Evolutionary conservation across 495 filamentous ascomycete genomes (phyloP).

Genomic region (Podospora sp.): DNA sequence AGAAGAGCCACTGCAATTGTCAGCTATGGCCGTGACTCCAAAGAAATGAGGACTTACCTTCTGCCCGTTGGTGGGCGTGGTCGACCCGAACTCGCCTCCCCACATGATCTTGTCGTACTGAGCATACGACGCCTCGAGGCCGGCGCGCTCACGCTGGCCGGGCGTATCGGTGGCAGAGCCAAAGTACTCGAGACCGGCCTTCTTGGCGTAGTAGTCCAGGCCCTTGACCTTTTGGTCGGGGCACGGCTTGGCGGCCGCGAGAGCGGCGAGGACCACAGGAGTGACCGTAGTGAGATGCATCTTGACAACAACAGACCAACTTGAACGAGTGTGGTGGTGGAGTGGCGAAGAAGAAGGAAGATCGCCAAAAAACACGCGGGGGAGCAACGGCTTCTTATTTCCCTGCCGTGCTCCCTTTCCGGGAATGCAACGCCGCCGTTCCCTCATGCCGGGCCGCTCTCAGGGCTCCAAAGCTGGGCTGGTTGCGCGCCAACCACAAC

Average conservation of each 20-base stretch:
- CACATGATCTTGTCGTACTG: conserved; percentile 42
- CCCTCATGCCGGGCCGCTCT: no score
- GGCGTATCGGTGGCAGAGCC: conserved; percentile 53
- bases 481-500: no score
- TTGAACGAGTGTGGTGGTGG: no score
- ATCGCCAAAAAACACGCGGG: no score
- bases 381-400: no score
- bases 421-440: no score
- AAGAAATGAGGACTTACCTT: conserved; percentile 33
- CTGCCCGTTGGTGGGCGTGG: conserved; percentile 55
- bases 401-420: no score
- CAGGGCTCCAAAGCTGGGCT: no score
- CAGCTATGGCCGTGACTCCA: not conserved
- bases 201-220: conserved; percentile 40
- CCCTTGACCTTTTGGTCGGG: conserved; percentile 5
- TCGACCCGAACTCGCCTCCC: conserved; percentile 52
- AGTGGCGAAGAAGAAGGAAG: no score
- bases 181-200: conserved; percentile 50
- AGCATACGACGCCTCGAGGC: conserved; percentile 29
- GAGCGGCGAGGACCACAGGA: not conserved
- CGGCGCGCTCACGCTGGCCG: conserved; percentile 40
- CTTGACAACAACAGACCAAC: conserved; percentile 1
- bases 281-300: conserved; percentile 13
- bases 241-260: conserved; percentile 1
- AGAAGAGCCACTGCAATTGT: conserved; percentile 45